A percentile compares a stretch with the other conserved stretches of the same genome.
These are phyloP conservation scores for Peniophora sp. DNA, from an alignment of 1,284 basidiomycete species.

Conservation along the genomic window DNA sequence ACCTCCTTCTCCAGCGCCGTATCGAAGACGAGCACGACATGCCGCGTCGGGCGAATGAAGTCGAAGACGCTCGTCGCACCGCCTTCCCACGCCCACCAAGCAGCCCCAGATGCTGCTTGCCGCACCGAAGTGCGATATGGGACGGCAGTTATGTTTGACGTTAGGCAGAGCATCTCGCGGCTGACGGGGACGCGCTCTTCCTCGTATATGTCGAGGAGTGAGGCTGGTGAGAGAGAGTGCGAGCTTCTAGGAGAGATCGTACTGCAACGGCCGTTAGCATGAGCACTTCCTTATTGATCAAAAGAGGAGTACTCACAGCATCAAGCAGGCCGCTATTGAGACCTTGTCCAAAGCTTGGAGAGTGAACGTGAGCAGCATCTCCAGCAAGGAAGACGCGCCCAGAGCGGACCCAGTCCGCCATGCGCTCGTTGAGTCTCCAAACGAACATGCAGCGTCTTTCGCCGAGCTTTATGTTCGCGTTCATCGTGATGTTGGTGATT, in stretches of 20 bases:
- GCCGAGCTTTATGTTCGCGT: no score
- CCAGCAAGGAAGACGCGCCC: not conserved
- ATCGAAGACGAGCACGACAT: conserved; percentile 3
- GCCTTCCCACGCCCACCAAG: not conserved
- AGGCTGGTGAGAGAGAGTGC: conserved; percentile 8
- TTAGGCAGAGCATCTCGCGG: conserved; percentile 14
- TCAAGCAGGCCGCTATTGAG: conserved; percentile 11
- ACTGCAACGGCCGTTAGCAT: conserved; percentile 4
- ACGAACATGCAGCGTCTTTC: no score
- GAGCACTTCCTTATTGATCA: no score
- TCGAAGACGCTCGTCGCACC: conserved; percentile 1
- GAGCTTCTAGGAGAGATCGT: conserved; percentile 20
- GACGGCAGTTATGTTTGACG: conserved; percentile 8
- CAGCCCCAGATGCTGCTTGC: not conserved
- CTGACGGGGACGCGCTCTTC: conserved; percentile 18
- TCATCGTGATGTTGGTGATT: no score
- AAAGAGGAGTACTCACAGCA: conserved; percentile 4
- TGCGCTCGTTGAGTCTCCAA: not conserved
- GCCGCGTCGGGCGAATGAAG: not conserved
- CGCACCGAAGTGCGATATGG: conserved; percentile 12
- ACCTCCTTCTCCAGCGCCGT: not conserved
- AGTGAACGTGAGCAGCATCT: conserved; percentile 11
- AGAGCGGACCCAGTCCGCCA: not conserved
- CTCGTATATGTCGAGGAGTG: conserved; percentile 15
- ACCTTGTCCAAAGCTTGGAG: conserved; percentile 12